phyloP scores from a whole-genome alignment of 371 early-diverging fungal species.

The Mucor velutinosus region DNA sequence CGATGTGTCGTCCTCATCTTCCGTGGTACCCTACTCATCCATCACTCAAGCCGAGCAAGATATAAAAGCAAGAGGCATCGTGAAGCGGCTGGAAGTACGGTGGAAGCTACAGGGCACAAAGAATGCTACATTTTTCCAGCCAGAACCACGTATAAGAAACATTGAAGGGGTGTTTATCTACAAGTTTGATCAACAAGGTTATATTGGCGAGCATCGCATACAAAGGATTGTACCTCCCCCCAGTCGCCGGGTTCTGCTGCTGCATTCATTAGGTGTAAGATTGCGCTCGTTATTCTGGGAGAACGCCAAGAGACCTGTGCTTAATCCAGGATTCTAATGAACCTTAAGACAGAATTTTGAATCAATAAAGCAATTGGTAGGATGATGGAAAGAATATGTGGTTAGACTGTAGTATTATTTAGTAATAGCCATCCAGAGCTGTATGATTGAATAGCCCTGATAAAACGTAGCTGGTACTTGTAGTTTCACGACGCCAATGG shows the following conservation, averaged over 20 bases:
- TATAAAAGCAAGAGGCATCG: slow-evolving; percentile 15
- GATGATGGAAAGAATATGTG: not conserved
- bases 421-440: too few species aligned
- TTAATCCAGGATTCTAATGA: slow-evolving; percentile 27
- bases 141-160: slow-evolving; percentile 13
- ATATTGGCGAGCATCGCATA: slow-evolving; percentile 60
- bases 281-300: slow-evolving; percentile 40
- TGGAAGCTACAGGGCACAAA: slow-evolving; percentile 58
- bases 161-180: slow-evolving; percentile 61
- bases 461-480: too few species aligned
- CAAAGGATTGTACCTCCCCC: slow-evolving; percentile 64
- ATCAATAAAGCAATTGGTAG: not conserved
- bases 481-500: too few species aligned
- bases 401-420: too few species aligned
- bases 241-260: slow-evolving; percentile 49
- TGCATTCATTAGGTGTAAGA: slow-evolving; percentile 53
- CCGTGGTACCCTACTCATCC: slow-evolving; percentile 11
- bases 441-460: too few species aligned
- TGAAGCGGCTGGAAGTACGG: slow-evolving; percentile 44
- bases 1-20: not conserved
- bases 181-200: slow-evolving; percentile 49
- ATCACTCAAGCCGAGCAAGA: slow-evolving; percentile 22
- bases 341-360: not conserved
- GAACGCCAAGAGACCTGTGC: slow-evolving; percentile 19
- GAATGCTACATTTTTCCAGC: slow-evolving; percentile 30